phyloP scores from a whole-genome alignment of 495 filamentous ascomycete species.

The Clohesyomyces aquaticus region DNA sequence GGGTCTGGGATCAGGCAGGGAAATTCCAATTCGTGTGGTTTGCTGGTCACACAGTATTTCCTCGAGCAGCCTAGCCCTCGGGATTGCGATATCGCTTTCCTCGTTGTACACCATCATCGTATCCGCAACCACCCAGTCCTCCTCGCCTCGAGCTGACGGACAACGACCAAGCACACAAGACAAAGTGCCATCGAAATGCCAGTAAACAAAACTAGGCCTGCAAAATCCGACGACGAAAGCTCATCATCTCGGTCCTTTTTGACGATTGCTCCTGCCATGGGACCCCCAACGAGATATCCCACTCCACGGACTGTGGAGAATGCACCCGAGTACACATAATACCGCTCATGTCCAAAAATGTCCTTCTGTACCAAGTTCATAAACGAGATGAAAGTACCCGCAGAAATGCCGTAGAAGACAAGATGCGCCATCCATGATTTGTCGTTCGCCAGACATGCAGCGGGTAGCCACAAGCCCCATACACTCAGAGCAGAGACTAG shows the following conservation, averaged over 20 bases:
- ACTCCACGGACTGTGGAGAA: slow-evolving; percentile 13
- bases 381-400: slow-evolving; percentile 5
- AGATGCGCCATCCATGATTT: slow-evolving; percentile 11
- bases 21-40: too few relatives aligned
- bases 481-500: neutral
- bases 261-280: slow-evolving; percentile 15
- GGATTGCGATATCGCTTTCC: too few relatives aligned
- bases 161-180: neutral
- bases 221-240: neutral
- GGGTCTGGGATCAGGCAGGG: too few relatives aligned
- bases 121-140: slow-evolving; percentile 34
- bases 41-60: too few relatives aligned
- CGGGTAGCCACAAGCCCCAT: neutral
- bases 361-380: neutral
- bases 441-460: neutral
- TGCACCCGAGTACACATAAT: slow-evolving; percentile 10
- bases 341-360: slow-evolving; percentile 20
- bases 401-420: slow-evolving; percentile 2
- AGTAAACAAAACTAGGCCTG: neutral
- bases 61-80: too few relatives aligned
- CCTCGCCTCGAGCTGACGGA: slow-evolving; percentile 2
- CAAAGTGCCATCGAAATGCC: neutral
- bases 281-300: slow-evolving; percentile 15
- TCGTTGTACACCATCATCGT: slow-evolving; percentile 6
- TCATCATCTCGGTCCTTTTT: neutral